phyloP scores from a whole-genome alignment of 345 rosid genomes.

The Schrenkiella parvula region DNA sequence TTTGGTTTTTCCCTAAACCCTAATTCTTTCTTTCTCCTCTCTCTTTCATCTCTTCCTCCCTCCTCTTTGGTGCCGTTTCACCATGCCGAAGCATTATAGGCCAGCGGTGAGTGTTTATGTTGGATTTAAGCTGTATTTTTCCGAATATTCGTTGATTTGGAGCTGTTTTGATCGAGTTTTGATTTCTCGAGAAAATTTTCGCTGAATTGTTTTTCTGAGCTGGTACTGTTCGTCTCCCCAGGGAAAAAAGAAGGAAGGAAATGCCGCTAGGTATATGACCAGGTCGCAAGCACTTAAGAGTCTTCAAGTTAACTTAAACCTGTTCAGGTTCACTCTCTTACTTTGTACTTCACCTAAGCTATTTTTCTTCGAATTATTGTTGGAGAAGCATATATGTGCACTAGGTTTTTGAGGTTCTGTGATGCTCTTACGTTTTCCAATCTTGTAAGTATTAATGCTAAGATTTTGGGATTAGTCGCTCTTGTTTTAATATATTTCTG shows the following conservation, averaged over 20 bases:
- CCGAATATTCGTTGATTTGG: background rate
- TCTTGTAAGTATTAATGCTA: background rate
- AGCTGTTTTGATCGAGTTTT: background rate
- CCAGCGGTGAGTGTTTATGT: conserved; percentile 59
- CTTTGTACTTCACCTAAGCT: background rate
- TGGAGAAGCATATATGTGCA: background rate
- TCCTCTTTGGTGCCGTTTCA: conserved; percentile 19
- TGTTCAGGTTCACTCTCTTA: conserved; percentile 62
- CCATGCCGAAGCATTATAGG: conserved; percentile 86
- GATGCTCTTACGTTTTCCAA: background rate
- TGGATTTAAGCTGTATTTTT: background rate
- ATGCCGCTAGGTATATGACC: conserved; percentile 78
- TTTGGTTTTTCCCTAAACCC: conserved; percentile 37
- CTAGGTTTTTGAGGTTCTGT: background rate
- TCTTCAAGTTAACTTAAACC: conserved; percentile 67
- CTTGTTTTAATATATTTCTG: background rate
- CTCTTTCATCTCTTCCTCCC: background rate
- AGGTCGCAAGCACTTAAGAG: conserved; percentile 80
- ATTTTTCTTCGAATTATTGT: background rate
- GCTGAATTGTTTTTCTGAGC: background rate
- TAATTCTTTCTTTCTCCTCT: background rate
- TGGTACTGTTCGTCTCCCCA: conserved; percentile 17
- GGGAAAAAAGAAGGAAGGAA: conserved; percentile 99
- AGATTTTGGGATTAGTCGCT: background rate
- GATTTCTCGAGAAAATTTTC: background rate